Conservation (phyloP, 2,329 filamentous ascomycete species). For the Neofusicoccum laricinum region DNA sequence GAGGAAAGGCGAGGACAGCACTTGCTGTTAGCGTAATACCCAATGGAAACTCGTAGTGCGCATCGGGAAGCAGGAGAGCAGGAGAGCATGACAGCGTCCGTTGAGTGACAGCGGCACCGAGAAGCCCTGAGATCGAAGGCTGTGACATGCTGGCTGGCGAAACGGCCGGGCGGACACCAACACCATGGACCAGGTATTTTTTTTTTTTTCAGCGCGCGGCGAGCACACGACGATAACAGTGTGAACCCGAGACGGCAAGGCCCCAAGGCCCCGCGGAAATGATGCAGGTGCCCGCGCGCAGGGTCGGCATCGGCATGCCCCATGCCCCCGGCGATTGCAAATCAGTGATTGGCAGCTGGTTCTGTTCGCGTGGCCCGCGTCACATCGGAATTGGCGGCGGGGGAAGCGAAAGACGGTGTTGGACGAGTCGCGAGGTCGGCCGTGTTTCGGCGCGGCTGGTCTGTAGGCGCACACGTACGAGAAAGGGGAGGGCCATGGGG, state of each 20-base stretch:
- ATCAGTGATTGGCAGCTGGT: constrained; percentile 1
- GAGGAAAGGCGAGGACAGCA: neutral
- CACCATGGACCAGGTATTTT: neutral
- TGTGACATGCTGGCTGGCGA: neutral
- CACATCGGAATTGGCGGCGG: constrained; percentile 8
- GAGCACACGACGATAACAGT: neutral
- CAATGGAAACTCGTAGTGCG: neutral
- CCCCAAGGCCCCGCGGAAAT: neutral
- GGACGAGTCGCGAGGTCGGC: constrained; percentile 4
- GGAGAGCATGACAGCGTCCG: neutral
- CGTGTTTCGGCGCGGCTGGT: constrained; percentile 4
- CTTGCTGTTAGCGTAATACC: neutral
- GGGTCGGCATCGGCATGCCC: neutral
- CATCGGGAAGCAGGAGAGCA: neutral
- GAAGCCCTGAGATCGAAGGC: neutral
- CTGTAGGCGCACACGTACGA: neutral
- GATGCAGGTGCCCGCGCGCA: neutral
- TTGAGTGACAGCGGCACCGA: neutral
- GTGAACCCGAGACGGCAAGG: neutral
- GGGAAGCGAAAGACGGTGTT: constrained; percentile 3
- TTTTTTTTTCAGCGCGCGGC: neutral
- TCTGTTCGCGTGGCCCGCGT: constrained; percentile 9
- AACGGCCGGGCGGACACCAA: neutral
- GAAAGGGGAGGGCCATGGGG: neutral
- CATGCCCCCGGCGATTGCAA: neutral